phyloP scores from a whole-genome alignment of 2,329 filamentous ascomycete species.

The Rhytidhysteron rufulum region DNA sequence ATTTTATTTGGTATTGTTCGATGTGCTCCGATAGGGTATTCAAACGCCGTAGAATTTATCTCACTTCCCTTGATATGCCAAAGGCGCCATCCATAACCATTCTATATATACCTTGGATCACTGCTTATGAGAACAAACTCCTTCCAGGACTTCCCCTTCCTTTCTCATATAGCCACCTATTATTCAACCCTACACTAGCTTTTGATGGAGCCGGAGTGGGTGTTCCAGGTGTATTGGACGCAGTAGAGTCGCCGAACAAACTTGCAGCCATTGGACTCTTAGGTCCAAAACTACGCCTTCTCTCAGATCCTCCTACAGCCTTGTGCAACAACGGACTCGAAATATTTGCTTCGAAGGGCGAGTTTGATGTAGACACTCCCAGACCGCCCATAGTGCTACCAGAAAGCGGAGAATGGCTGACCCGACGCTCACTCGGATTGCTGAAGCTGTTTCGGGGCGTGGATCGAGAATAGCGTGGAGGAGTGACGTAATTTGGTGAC shows the following conservation, averaged over 20 bases:
- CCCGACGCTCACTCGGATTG: conserved; percentile 38
- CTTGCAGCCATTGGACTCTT: conserved; percentile 41
- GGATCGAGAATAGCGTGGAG: conserved; percentile 79
- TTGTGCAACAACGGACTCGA: conserved; percentile 64
- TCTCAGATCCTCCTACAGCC: conserved; percentile 52
- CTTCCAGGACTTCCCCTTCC: conserved; percentile 52
- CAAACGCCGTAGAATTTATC: background rate
- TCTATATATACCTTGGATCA: background rate
- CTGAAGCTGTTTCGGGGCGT: conserved; percentile 59
- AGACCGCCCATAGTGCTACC: conserved; percentile 45
- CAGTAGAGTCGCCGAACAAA: conserved; percentile 36
- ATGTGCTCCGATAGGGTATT: background rate
- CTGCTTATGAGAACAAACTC: conserved; percentile 23
- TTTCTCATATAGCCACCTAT: conserved; percentile 92
- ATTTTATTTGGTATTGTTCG: no score
- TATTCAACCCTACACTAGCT: conserved; percentile 76
- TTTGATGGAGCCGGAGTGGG: conserved; percentile 61
- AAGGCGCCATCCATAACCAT: background rate
- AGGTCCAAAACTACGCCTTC: conserved; percentile 60
- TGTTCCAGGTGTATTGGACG: conserved; percentile 50
- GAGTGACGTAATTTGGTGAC: conserved; percentile 67
- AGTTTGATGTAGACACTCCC: conserved; percentile 22
- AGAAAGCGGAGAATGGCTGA: conserved; percentile 54
- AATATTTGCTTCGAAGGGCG: conserved; percentile 38
- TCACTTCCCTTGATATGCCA: background rate